Conservation (phyloP, 495 filamentous ascomycete species). For the Hypomontagnella submonticulosa region DNA sequence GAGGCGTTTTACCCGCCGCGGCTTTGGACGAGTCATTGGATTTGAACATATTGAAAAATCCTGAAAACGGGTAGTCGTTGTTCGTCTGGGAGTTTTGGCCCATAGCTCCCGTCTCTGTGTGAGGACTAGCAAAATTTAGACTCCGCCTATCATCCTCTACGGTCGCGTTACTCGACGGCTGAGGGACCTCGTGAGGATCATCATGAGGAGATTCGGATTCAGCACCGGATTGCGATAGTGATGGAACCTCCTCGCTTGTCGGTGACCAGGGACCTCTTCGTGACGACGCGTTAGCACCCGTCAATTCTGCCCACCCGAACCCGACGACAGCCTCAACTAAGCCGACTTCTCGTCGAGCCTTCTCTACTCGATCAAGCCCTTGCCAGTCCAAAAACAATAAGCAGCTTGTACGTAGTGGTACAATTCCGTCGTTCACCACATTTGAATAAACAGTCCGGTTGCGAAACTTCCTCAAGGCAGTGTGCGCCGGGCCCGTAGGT, state of each 20-base stretch:
- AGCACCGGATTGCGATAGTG: conserved; percentile 26
- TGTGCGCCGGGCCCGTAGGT: conserved; percentile 91
- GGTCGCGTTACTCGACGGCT: conserved; percentile 65
- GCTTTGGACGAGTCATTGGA: conserved; percentile 51
- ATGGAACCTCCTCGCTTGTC: conserved; percentile 39
- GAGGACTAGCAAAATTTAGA: conserved; percentile 50
- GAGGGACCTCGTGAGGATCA: conserved; percentile 64
- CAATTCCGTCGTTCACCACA: conserved; percentile 98
- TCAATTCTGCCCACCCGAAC: conserved; percentile 96
- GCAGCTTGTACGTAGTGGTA: conserved; percentile 93
- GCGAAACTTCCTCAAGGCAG: conserved; percentile 84
- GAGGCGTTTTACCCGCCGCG: conserved; percentile 40
- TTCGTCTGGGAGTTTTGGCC: conserved; percentile 43
- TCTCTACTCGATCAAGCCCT: conserved; percentile 91
- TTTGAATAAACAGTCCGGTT: conserved; percentile 96
- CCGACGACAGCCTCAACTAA: conserved; percentile 90
- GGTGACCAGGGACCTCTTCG: conserved; percentile 52
- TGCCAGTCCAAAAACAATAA: conserved; percentile 98
- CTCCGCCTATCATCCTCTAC: conserved; percentile 64
- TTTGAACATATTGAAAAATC: conserved; percentile 72
- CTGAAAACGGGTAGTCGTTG: conserved; percentile 63
- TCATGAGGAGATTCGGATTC: conserved; percentile 39
- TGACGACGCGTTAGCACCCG: conserved; percentile 70
- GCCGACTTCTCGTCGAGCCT: conserved; percentile 90
- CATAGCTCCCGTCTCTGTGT: conserved; percentile 33